Evolutionary conservation across 2,329 filamentous ascomycete species (phyloP), one percentile per base, ranked within the genome.

Genomic region (Fonsecaea pugnacius): DNA sequence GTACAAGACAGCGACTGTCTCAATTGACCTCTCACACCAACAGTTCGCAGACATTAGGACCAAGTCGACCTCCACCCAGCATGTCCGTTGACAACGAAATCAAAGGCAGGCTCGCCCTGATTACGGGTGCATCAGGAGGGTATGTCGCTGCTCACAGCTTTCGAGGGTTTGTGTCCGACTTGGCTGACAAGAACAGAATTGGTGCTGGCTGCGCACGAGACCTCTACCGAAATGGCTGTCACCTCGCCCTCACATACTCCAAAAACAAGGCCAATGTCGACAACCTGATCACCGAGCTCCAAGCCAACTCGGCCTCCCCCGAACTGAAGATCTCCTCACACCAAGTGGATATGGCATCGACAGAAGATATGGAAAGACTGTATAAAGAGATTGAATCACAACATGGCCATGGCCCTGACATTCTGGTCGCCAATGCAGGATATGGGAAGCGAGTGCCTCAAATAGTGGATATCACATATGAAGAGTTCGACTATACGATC

Each of bases 341-440:
- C 74, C 78, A 84, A 70, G 83, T 85, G 16, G 85, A 90, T 70
- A 82, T 89, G 64, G 80, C 79, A 16, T 80, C 80, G 7, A 78
- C 82, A 4, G 79, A 81, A 6, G 82, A 85, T 53, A 83, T 88
- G 35, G 74, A 82, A 48, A 72, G 74, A 3, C 79, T 89, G 68
- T 87, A 86, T 62, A 69, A 77, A 14, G 81, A 87, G 61, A 83
- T 89, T 50, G 75, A 80, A 54, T 71, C 75, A 0, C 72, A 82
- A 57, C 86, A 89, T 72, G 78, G 78, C 10, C 79, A 83, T 62
- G 78, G 79, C 1, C 85, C 86, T 0, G 85, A 89, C 70, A 89
- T 91, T 24, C 77, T 90, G 2, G 74, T 91, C 30, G 85, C 84
- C 9, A 91, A 91, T 70, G 88, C 88, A 1, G 88, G 87, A 0